These are phyloP conservation scores for Glaciozyma martinii DNA, from an alignment of 768 basidiomycete genomes.

Conservation along the genomic window DNA sequence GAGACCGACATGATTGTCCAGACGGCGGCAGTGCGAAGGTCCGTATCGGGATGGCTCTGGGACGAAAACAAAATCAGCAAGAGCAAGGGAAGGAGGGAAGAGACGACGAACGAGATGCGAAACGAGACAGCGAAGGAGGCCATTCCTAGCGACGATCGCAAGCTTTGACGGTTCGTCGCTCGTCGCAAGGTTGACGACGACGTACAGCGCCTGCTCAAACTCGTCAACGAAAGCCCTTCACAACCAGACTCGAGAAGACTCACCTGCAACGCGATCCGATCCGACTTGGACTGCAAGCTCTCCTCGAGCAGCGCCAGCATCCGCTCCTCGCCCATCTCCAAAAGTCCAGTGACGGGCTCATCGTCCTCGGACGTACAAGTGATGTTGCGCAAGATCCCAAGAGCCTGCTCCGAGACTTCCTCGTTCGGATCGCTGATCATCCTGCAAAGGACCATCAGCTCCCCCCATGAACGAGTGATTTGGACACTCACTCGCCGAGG, in stretches of 20 bases:
- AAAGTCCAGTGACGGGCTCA: constrained; percentile 6
- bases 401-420: constrained; percentile 16
- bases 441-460: background rate
- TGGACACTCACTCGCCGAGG: constrained; percentile 16
- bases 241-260: background rate
- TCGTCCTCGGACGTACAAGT: constrained; percentile 19
- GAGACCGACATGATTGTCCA: constrained; percentile 18
- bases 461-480: background rate
- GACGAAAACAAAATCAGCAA: background rate
- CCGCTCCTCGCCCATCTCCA: constrained; percentile 19
- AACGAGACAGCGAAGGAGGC: constrained; percentile 15
- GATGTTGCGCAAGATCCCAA: constrained; percentile 32
- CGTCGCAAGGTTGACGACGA: constrained; percentile 32
- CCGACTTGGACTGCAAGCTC: background rate
- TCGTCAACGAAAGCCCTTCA: background rate
- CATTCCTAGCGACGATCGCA: constrained; percentile 27
- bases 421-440: background rate
- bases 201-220: constrained; percentile 23
- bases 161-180: constrained; percentile 20
- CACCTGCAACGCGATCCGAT: constrained; percentile 16
- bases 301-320: constrained; percentile 16
- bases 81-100: background rate
- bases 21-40: constrained; percentile 28
- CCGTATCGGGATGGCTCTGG: constrained; percentile 15
- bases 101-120: constrained; percentile 25